Conservation (phyloP, 495 filamentous ascomycete genomes). For the Aspergillus haitiensis region DNA sequence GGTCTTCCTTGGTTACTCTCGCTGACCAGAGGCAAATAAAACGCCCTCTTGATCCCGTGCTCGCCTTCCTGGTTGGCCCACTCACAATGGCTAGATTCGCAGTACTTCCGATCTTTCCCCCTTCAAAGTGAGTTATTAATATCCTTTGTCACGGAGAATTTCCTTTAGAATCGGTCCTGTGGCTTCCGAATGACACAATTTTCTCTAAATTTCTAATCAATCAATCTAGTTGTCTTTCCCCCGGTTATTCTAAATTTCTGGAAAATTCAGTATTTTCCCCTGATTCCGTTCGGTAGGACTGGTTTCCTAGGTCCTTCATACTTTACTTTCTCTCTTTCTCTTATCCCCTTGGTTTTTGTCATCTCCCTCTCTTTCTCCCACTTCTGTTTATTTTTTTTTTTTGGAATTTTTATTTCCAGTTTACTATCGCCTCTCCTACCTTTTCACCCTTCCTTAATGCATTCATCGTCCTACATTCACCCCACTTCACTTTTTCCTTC, state of each 20-base stretch:
- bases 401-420: not conserved
- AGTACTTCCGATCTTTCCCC: constrained; percentile 8
- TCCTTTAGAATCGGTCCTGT: not conserved
- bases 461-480: constrained; percentile 8
- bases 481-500: not conserved
- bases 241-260: not conserved
- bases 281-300: no score
- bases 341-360: no score
- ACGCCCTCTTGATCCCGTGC: constrained; percentile 14
- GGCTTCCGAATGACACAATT: constrained; percentile 12
- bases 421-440: not conserved
- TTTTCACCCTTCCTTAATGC: not conserved
- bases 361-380: no score
- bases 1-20: no score
- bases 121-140: constrained; percentile 14
- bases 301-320: no score
- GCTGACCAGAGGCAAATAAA: constrained; percentile 8
- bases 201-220: not conserved
- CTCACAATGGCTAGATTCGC: constrained; percentile 12
- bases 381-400: not conserved
- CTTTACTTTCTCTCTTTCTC: no score
- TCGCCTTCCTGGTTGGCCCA: constrained; percentile 24
- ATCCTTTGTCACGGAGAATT: not conserved
- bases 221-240: not conserved
- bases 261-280: not conserved